A percentile compares a stretch with the other conserved stretches of the same genome.
Evolutionary conservation across 2,329 filamentous ascomycete species (phyloP).

Genomic region (Piedraia hortae): DNA sequence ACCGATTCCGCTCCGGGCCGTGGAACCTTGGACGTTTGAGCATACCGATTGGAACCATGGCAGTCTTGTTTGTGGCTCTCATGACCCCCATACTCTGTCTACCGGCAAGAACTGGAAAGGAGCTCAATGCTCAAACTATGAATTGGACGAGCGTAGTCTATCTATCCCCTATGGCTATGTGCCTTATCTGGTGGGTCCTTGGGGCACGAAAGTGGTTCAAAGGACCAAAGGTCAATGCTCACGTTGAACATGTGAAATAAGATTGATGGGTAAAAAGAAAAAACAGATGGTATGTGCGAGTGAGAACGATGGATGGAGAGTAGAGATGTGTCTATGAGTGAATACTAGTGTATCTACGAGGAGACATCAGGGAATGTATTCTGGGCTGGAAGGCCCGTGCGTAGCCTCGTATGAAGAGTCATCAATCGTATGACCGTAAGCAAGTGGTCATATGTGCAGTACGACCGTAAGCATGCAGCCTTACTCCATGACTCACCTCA

Average conservation of each 20-base stretch:
- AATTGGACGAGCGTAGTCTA: slow-evolving; percentile 44
- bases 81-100: slow-evolving; percentile 44
- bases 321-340: too few relatives aligned
- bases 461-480: too few relatives aligned
- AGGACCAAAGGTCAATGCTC: slow-evolving; percentile 41
- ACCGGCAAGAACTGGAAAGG: slow-evolving; percentile 26
- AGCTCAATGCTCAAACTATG: slow-evolving; percentile 28
- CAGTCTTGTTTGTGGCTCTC: slow-evolving; percentile 31
- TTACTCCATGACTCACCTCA: too few relatives aligned
- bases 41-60: slow-evolving; percentile 27
- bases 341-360: too few relatives aligned
- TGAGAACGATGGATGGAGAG: too few relatives aligned
- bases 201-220: slow-evolving; percentile 41
- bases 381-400: too few relatives aligned
- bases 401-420: too few relatives aligned
- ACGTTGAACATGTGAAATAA: too few relatives aligned
- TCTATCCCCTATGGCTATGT: slow-evolving; percentile 30
- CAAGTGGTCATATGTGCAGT: too few relatives aligned
- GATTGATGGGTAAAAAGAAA: background rate
- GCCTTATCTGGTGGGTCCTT: slow-evolving; percentile 32
- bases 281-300: too few relatives aligned
- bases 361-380: too few relatives aligned
- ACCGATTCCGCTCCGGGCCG: slow-evolving; percentile 36
- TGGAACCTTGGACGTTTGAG: slow-evolving; percentile 38
- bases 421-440: too few relatives aligned